phyloP scores from a whole-genome alignment of 192 early-diverging fungal species.

The Cladochytrium replicatum region DNA sequence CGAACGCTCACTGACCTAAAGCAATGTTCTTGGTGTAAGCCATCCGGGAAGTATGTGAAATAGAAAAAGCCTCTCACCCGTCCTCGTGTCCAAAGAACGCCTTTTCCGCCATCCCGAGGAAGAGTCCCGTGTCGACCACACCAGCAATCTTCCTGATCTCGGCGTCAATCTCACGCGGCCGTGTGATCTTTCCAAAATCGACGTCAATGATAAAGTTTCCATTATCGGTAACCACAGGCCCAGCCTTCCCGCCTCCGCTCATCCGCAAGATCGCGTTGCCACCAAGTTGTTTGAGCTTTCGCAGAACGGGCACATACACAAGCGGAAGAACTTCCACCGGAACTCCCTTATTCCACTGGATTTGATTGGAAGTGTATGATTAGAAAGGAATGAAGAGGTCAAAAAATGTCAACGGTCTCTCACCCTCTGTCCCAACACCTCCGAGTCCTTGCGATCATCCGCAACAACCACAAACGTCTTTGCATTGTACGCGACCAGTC shows the following conservation, averaged over 20 bases:
- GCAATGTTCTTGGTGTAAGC: no score
- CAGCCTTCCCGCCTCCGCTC: slow-evolving; percentile 80
- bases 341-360: slow-evolving; percentile 77
- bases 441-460: slow-evolving; percentile 79
- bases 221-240: slow-evolving; percentile 89
- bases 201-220: slow-evolving; percentile 89
- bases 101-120: slow-evolving; percentile 70
- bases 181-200: slow-evolving; percentile 62
- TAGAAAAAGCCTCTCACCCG: slow-evolving; percentile 28
- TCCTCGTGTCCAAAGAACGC: slow-evolving; percentile 82
- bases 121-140: slow-evolving; percentile 88
- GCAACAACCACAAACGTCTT: slow-evolving; percentile 81
- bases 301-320: slow-evolving; percentile 57
- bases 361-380: background rate
- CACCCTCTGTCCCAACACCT: slow-evolving; percentile 59
- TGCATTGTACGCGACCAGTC: slow-evolving; percentile 77
- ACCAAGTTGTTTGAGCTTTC: slow-evolving; percentile 29
- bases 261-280: slow-evolving; percentile 61
- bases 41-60: no score
- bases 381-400: background rate
- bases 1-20: no score
- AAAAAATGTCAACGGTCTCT: background rate
- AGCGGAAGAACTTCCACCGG: slow-evolving; percentile 86
- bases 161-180: slow-evolving; percentile 43
- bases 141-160: slow-evolving; percentile 68